A percentile compares a stretch with the other conserved stretches of the same genome.
phyloP scores from a whole-genome alignment of 371 early-diverging fungal genomes.

The Mucor irregularis region DNA sequence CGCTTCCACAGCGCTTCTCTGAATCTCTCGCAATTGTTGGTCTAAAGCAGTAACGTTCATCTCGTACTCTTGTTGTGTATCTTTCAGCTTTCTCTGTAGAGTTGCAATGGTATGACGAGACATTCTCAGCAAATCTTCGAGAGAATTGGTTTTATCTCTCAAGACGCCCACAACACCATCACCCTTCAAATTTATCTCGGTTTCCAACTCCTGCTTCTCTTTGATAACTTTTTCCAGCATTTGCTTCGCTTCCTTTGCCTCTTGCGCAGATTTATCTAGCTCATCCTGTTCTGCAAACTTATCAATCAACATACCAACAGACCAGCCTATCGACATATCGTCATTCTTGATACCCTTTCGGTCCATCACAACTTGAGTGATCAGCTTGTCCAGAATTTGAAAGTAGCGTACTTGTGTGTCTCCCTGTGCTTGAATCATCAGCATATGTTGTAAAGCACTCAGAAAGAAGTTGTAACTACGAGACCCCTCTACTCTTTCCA shows the following conservation, averaged over 20 bases:
- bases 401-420: slow-evolving; percentile 70
- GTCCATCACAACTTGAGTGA: slow-evolving; percentile 83
- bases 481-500: slow-evolving; percentile 73
- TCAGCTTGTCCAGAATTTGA: slow-evolving; percentile 76
- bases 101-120: slow-evolving; percentile 81
- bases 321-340: slow-evolving; percentile 61
- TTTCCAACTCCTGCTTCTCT: slow-evolving; percentile 68
- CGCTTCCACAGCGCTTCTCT: slow-evolving; percentile 59
- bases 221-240: slow-evolving; percentile 50
- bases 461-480: slow-evolving; percentile 77
- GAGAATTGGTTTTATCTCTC: slow-evolving; percentile 71
- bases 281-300: slow-evolving; percentile 85
- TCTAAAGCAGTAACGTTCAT: slow-evolving; percentile 70
- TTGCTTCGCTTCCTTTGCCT: slow-evolving; percentile 64
- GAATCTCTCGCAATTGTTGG: slow-evolving; percentile 69
- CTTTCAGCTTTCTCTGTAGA: slow-evolving; percentile 69
- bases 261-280: slow-evolving; percentile 64
- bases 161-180: slow-evolving; percentile 77
- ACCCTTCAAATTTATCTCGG: slow-evolving; percentile 69
- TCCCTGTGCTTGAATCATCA: slow-evolving; percentile 72
- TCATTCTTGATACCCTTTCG: slow-evolving; percentile 66
- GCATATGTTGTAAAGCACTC: slow-evolving; percentile 76
- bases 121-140: slow-evolving; percentile 79
- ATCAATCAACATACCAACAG: slow-evolving; percentile 72
- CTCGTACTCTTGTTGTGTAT: slow-evolving; percentile 67